Percentiles rank a stretch among this genome's conserved stretches.
Evolutionary conservation across 495 filamentous ascomycete species (phyloP).

Genomic region (Tuber magnatum): DNA sequence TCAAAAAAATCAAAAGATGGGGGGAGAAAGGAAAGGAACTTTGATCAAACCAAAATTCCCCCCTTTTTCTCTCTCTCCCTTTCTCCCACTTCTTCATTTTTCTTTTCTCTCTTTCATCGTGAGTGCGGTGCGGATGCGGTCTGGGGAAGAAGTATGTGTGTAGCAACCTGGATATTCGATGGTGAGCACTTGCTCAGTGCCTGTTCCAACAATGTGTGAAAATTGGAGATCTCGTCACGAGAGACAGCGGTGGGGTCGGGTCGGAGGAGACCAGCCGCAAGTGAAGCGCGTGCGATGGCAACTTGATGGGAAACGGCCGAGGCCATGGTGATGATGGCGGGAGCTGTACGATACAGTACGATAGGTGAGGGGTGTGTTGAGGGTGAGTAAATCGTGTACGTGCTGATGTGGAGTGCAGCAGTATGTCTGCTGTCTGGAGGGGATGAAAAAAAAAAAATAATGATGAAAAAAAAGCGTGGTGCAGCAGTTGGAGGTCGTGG

Average conservation of each 20-base stretch:
- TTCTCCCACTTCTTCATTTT: slow-evolving; percentile 10
- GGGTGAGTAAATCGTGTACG: slow-evolving; percentile 5
- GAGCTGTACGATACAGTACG: no score
- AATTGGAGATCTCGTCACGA: slow-evolving; percentile 63
- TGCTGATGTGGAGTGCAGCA: slow-evolving; percentile 1
- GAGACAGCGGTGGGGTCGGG: slow-evolving; percentile 65
- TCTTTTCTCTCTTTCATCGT: slow-evolving; percentile 6
- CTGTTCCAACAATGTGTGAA: slow-evolving; percentile 61
- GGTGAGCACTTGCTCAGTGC: slow-evolving; percentile 68
- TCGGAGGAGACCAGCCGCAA: slow-evolving; percentile 66
- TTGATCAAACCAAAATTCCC: slow-evolving; percentile 1
- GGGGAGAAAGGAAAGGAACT: slow-evolving; percentile 9
- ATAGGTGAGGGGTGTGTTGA: slow-evolving; percentile 6
- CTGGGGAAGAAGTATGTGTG: slow-evolving; percentile 43
- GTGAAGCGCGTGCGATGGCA: slow-evolving; percentile 72
- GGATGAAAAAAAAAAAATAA: not conserved
- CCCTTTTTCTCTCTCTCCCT: not conserved
- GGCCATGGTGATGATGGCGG: slow-evolving; percentile 48
- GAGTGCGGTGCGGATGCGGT: slow-evolving; percentile 50
- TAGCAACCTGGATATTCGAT: slow-evolving; percentile 92
- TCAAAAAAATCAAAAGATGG: slow-evolving; percentile 14
- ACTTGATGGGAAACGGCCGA: slow-evolving; percentile 55
- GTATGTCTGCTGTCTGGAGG: not conserved
- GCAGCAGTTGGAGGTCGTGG: not conserved
- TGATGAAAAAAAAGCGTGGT: not conserved